Evolutionary conservation across 2,329 filamentous ascomycete genomes (phyloP).

Genomic region (Beauveria brongniartii): DNA sequence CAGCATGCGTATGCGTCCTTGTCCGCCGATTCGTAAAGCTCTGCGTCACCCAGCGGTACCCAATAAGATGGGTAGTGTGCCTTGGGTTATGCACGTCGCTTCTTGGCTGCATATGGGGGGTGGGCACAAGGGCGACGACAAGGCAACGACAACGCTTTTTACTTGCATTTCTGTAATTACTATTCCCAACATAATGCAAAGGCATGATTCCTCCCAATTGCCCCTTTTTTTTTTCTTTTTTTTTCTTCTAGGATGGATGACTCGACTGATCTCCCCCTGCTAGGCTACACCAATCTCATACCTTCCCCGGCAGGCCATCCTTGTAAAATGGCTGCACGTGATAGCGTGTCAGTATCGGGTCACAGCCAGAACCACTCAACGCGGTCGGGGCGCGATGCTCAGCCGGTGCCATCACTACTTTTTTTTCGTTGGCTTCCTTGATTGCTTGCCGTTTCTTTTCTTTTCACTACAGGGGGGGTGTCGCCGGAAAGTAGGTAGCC

Average conservation of each 20-base stretch:
- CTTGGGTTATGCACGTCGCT: neutral
- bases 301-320: neutral
- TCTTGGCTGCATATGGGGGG: neutral
- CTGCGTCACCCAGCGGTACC: neutral
- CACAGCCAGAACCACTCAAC: neutral
- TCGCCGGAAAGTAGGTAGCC: neutral
- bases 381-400: neutral
- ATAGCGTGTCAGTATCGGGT: conserved; percentile 3
- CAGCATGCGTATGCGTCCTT: neutral
- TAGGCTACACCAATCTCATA: neutral
- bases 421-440: neutral
- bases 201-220: neutral
- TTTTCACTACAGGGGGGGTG: neutral
- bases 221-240: neutral
- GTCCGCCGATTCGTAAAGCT: neutral
- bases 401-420: conserved; percentile 6
- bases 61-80: conserved; percentile 1
- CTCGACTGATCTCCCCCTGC: neutral
- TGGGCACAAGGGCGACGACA: neutral
- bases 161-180: neutral
- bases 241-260: conserved; percentile 1
- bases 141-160: neutral
- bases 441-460: neutral
- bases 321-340: conserved; percentile 2
- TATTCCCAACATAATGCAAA: neutral